Conservation (phyloP, 192 early-diverging fungal species). For the Coemansia erecta region DNA sequence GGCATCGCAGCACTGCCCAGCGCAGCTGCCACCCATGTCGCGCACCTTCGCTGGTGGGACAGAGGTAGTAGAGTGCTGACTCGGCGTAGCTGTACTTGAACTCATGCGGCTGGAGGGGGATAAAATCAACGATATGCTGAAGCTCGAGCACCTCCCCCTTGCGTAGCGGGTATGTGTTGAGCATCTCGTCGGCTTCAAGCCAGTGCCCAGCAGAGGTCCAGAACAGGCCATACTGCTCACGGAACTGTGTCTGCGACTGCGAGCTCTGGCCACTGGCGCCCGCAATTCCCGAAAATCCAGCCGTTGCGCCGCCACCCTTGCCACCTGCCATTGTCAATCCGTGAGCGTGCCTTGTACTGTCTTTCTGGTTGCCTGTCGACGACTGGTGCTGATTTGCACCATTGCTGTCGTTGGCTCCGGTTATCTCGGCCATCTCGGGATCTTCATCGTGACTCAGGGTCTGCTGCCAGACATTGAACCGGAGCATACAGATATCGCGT, state of each 20-base stretch:
- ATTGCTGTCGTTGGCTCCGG: not conserved
- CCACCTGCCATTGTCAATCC: no score
- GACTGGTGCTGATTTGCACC: slow-evolving; percentile 1
- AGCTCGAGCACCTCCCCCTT: slow-evolving; percentile 54
- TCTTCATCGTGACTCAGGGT: slow-evolving; percentile 16
- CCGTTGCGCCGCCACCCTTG: slow-evolving; percentile 21
- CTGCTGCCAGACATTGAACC: slow-evolving; percentile 56
- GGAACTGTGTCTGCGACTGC: slow-evolving; percentile 33
- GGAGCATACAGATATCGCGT: slow-evolving; percentile 55
- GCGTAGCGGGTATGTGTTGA: slow-evolving; percentile 49
- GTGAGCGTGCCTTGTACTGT: no score
- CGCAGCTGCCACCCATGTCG: slow-evolving; percentile 35
- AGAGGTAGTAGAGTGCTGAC: slow-evolving; percentile 40
- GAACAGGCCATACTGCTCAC: slow-evolving; percentile 55
- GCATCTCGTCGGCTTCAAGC: slow-evolving; percentile 52
- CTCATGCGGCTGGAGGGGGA: slow-evolving; percentile 51
- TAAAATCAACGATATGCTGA: slow-evolving; percentile 51
- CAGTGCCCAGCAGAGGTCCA: slow-evolving; percentile 57
- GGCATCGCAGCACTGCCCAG: slow-evolving; percentile 50
- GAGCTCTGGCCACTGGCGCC: slow-evolving; percentile 14
- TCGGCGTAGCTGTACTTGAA: slow-evolving; percentile 54
- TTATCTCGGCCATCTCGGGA: slow-evolving; percentile 3
- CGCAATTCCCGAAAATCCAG: slow-evolving; percentile 19
- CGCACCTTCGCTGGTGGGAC: slow-evolving; percentile 16
- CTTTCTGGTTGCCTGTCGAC: no score